Conservation (phyloP, 2,329 filamentous ascomycete species). For the Emmonsiellopsis sp. region DNA sequence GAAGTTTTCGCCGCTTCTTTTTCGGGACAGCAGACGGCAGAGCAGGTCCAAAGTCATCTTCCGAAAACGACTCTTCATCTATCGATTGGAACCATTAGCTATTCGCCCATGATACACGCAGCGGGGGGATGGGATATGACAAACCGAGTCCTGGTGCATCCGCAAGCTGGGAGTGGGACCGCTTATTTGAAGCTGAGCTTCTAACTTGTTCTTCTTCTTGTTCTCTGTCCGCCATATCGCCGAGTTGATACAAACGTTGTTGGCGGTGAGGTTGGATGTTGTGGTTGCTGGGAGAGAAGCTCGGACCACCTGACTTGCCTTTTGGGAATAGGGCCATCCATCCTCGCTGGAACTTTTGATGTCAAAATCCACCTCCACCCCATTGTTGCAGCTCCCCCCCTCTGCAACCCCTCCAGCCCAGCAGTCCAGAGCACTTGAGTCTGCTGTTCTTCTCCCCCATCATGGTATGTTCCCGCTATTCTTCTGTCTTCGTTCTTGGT, state of each 20-base stretch:
- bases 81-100: not conserved
- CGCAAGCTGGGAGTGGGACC: conserved; percentile 49
- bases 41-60: conserved; percentile 89
- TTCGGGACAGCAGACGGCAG: conserved; percentile 74
- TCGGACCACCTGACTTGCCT: conserved; percentile 5
- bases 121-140: conserved; percentile 25
- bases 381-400: not conserved
- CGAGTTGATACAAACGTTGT: not conserved
- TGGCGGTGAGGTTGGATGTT: no score
- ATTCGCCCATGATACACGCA: conserved; percentile 11
- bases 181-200: conserved; percentile 37
- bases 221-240: conserved; percentile 22
- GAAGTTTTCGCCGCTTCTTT: conserved; percentile 84
- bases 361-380: not conserved
- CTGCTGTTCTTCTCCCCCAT: not conserved
- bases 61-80: conserved; percentile 58
- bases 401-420: not conserved
- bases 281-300: not conserved
- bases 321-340: not conserved
- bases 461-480: conserved; percentile 8
- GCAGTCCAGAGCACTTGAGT: not conserved
- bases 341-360: not conserved
- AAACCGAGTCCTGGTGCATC: conserved; percentile 19
- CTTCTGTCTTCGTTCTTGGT: not conserved
- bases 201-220: not conserved